A percentile compares a stretch with the other conserved stretches of the same genome.
These are phyloP conservation scores for Stereum hirsutum DNA, from an alignment of 1,284 basidiomycete genomes.

Conservation along the genomic window DNA sequence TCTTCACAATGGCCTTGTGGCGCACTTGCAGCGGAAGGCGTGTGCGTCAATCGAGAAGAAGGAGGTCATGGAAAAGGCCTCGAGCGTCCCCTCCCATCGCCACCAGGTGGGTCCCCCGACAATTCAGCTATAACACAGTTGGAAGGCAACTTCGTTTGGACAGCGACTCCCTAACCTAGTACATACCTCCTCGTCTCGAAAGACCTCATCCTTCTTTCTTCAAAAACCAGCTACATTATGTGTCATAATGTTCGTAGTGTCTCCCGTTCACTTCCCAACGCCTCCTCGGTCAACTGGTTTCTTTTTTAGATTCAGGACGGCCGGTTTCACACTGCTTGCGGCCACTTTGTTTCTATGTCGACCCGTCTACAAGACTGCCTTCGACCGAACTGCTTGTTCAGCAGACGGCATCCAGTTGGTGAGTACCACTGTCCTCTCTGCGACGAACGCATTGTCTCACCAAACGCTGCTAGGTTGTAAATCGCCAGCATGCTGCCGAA, in stretches of 20 bases:
- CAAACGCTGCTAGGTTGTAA: conserved; percentile 39
- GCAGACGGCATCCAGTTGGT: conserved; percentile 53
- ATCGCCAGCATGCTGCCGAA: conserved; percentile 45
- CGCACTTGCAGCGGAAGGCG: background rate
- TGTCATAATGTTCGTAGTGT: conserved; percentile 75
- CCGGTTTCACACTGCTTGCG: conserved; percentile 60
- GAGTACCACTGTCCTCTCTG: conserved; percentile 14
- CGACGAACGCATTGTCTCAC: background rate
- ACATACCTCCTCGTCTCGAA: too few species aligned
- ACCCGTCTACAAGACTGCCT: conserved; percentile 63
- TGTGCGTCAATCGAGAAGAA: too few species aligned
- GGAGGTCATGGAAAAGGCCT: background rate
- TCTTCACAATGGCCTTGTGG: too few species aligned
- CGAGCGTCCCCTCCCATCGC: background rate
- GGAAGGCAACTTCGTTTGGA: too few species aligned
- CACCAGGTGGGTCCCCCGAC: too few species aligned
- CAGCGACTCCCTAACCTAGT: too few species aligned
- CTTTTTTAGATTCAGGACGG: conserved; percentile 62
- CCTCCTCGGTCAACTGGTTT: conserved; percentile 11
- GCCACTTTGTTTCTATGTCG: conserved; percentile 70
- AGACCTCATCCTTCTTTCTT: too few species aligned
- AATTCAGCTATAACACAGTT: too few species aligned
- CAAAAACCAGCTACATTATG: conserved; percentile 39
- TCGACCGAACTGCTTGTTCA: conserved; percentile 59
- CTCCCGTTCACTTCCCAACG: conserved; percentile 8